These are phyloP conservation scores for Steccherinum ochraceum DNA, from an alignment of 768 basidiomycete genomes.

Conservation along the genomic window DNA sequence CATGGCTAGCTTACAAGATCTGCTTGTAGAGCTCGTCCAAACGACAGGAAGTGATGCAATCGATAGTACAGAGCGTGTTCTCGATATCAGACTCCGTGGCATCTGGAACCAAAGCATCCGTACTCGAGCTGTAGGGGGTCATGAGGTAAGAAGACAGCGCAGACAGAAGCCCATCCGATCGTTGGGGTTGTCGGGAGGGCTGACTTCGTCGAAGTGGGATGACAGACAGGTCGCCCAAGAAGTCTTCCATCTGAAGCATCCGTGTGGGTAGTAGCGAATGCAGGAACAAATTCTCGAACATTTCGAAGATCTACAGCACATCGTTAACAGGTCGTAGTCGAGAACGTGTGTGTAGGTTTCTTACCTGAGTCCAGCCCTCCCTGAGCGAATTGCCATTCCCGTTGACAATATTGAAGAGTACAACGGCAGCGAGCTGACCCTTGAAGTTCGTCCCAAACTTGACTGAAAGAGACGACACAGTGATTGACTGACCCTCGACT, in stretches of 20 bases:
- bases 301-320: slow-evolving; percentile 88
- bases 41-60: slow-evolving; percentile 90
- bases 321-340: too few species aligned
- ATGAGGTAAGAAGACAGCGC: slow-evolving; percentile 93
- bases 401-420: slow-evolving; percentile 96
- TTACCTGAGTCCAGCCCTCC: slow-evolving; percentile 90
- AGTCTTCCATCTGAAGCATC: slow-evolving; percentile 98
- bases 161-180: slow-evolving; percentile 88
- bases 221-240: slow-evolving; percentile 88
- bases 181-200: slow-evolving; percentile 51
- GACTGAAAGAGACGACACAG: slow-evolving; percentile 87
- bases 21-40: slow-evolving; percentile 93
- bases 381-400: slow-evolving; percentile 91
- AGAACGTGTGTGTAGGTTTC: background rate
- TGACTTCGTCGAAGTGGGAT: slow-evolving; percentile 83
- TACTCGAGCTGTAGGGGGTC: slow-evolving; percentile 79
- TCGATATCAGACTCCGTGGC: slow-evolving; percentile 91
- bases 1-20: slow-evolving; percentile 86
- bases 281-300: slow-evolving; percentile 94
- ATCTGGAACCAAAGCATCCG: slow-evolving; percentile 75
- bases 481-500: slow-evolving; percentile 83
- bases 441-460: slow-evolving; percentile 94
- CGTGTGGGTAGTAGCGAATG: slow-evolving; percentile 85
- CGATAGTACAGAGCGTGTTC: slow-evolving; percentile 90
- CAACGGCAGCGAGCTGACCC: slow-evolving; percentile 93